Conservation (phyloP, 345 rosid genomes). For the Clausena lansium region DNA sequence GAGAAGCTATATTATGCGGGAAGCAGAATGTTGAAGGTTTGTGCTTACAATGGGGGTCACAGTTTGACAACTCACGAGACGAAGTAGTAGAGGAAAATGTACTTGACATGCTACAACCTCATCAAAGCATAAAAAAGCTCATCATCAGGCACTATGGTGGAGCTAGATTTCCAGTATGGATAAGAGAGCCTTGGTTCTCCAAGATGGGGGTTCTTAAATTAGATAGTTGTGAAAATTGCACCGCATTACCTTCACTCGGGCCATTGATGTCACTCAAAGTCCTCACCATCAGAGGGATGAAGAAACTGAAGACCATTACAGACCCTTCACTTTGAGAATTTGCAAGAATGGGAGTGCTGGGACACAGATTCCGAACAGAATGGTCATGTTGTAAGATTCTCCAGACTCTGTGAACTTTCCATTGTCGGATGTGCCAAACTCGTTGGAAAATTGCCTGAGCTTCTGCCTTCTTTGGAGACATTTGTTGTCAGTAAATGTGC, state of each 20-base stretch:
- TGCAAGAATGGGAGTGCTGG: not conserved
- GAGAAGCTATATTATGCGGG: not conserved
- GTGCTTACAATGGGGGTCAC: not conserved
- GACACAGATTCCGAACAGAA: not conserved
- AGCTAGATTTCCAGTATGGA: not conserved
- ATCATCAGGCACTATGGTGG: not conserved
- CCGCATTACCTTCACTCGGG: not conserved
- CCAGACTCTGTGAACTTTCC: not conserved
- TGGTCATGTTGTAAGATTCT: not conserved
- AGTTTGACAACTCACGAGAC: not conserved
- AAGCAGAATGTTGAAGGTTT: not conserved
- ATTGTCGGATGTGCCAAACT: not conserved
- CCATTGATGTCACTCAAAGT: not conserved
- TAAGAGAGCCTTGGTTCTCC: not conserved
- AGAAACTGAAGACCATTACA: not conserved
- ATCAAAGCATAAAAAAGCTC: not conserved
- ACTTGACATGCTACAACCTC: not conserved
- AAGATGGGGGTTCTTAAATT: not conserved
- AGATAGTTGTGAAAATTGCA: not conserved
- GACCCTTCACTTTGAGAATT: not conserved
- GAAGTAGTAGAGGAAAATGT: too few relatives aligned
- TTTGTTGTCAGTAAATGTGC: not conserved
- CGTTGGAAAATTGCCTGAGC: not conserved
- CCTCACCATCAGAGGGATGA: not conserved
- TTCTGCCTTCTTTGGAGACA: not conserved